phyloP scores from a whole-genome alignment of 257 asterid genomes.

The Solanum stenotomum region DNA sequence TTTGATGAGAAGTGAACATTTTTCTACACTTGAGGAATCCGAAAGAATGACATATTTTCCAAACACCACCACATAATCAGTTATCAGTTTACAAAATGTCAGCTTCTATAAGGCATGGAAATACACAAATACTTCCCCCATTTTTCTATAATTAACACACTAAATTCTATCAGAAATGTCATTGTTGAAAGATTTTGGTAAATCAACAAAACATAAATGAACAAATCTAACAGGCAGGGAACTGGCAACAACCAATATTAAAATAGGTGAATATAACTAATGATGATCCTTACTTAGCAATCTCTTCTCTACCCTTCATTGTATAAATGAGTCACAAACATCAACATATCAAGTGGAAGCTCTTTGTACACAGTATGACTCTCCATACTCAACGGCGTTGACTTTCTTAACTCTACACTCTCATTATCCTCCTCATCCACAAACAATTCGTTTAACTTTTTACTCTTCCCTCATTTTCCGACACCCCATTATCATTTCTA shows the following conservation, averaged over 20 bases:
- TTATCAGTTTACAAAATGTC: not conserved
- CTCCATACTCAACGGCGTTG: constrained; percentile 23
- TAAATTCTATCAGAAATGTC: not conserved
- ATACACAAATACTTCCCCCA: not conserved
- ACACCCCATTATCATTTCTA: not conserved
- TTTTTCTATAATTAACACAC: not conserved
- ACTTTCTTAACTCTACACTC: not conserved
- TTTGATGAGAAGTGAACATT: not conserved
- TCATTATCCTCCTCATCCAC: not conserved
- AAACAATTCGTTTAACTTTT: too few species aligned
- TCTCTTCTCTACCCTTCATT: constrained; percentile 7
- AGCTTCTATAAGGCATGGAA: not conserved
- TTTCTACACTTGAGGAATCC: not conserved
- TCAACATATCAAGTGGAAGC: constrained; percentile 23
- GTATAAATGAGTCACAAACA: not conserved
- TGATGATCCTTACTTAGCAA: constrained; percentile 47
- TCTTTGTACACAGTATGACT: constrained; percentile 30
- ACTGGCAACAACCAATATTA: not conserved
- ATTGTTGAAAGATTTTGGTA: not conserved
- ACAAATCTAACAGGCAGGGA: not conserved
- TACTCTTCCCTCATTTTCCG: not conserved
- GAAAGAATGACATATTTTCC: not conserved
- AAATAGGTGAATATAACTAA: not conserved
- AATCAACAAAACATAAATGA: not conserved
- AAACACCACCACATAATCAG: not conserved